Percentiles rank a stretch among this genome's conserved stretches.
These are phyloP conservation scores for Periglandula ipomoeae DNA, from an alignment of 2,329 filamentous ascomycete genomes.

Conservation along the genomic window DNA sequence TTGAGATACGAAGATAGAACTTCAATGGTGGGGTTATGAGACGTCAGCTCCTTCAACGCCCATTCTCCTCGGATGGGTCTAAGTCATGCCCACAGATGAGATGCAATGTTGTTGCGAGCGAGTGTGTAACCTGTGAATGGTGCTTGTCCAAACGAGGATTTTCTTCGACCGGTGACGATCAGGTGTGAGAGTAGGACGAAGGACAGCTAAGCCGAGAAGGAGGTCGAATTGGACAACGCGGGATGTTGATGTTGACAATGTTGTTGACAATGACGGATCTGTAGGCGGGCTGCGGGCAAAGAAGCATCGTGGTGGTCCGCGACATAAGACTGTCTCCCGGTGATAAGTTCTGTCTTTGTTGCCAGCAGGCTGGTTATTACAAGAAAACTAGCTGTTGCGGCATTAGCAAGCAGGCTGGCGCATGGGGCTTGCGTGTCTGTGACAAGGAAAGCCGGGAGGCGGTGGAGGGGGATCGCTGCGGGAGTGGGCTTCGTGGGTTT, in stretches of 20 bases:
- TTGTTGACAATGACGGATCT: not conserved
- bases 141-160: not conserved
- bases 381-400: not conserved
- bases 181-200: not conserved
- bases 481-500: too few species aligned
- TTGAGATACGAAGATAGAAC: constrained; percentile 11
- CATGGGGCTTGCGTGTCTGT: constrained; percentile 1
- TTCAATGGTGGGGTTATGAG: constrained; percentile 1
- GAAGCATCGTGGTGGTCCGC: too few species aligned
- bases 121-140: not conserved
- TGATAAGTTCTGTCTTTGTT: too few species aligned
- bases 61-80: constrained; percentile 7
- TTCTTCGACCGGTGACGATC: not conserved
- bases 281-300: not conserved
- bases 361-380: too few species aligned
- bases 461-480: too few species aligned
- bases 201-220: not conserved
- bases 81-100: constrained; percentile 8
- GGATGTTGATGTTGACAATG: not conserved
- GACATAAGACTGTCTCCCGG: too few species aligned
- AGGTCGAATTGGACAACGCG: not conserved
- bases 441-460: not conserved
- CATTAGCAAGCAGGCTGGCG: not conserved
- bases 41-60: constrained; percentile 6
- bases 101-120: not conserved